Conservation (phyloP, 2,329 filamentous ascomycete species). For the Fusarium humuli region DNA sequence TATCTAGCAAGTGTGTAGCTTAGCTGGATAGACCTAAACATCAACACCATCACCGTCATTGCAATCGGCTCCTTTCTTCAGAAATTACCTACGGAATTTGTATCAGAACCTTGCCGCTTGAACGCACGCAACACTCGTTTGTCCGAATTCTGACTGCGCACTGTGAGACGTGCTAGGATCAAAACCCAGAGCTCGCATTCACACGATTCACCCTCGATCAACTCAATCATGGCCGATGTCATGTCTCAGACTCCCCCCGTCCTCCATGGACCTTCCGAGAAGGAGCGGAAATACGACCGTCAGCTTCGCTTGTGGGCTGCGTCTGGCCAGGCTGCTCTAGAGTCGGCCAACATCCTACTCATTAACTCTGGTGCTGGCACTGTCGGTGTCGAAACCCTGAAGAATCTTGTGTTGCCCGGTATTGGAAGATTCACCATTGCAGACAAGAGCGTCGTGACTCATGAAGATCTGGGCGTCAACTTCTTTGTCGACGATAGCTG, state of each 20-base stretch:
- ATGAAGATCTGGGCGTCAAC: slow-evolving; percentile 91
- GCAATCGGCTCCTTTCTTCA: neutral
- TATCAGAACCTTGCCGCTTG: slow-evolving; percentile 11
- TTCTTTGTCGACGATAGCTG: slow-evolving; percentile 91
- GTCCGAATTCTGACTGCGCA: neutral
- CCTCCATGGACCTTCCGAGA: slow-evolving; percentile 67
- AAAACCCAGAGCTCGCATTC: slow-evolving; percentile 3
- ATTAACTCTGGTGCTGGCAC: slow-evolving; percentile 89
- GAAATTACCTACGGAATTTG: slow-evolving; percentile 1
- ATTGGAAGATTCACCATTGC: slow-evolving; percentile 93
- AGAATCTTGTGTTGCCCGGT: slow-evolving; percentile 96
- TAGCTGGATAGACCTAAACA: neutral
- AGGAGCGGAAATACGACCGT: slow-evolving; percentile 87
- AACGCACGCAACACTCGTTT: slow-evolving; percentile 21
- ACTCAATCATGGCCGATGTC: slow-evolving; percentile 46
- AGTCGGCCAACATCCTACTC: slow-evolving; percentile 90
- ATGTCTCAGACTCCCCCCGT: slow-evolving; percentile 48
- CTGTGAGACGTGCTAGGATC: neutral
- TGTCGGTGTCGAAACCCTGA: slow-evolving; percentile 89
- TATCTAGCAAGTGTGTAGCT: neutral
- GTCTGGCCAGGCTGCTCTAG: slow-evolving; percentile 87
- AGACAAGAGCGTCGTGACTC: slow-evolving; percentile 80
- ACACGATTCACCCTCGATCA: neutral
- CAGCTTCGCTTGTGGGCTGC: slow-evolving; percentile 97
- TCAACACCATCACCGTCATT: slow-evolving; percentile 22